Evolutionary conservation across 1,139 yeast species (phyloP).

Genomic region (Taiozyma onychis): DNA sequence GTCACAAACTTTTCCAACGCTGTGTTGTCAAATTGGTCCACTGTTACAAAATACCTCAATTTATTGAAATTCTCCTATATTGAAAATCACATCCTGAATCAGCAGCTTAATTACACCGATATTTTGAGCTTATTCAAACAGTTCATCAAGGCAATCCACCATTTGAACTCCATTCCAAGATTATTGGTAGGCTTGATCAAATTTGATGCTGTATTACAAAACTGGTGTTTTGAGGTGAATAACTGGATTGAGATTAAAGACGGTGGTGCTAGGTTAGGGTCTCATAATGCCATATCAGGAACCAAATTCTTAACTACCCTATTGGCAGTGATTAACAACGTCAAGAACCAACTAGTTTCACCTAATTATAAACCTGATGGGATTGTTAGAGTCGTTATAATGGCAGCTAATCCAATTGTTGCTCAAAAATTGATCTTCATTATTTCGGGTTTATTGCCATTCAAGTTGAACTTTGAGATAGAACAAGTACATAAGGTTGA

Average conservation of each 20-base stretch:
- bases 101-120: conserved; percentile 19
- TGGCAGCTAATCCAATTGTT: conserved; percentile 57
- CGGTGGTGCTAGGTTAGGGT: conserved; percentile 34
- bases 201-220: conserved; percentile 25
- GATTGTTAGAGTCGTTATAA: conserved; percentile 44
- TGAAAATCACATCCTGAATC: conserved; percentile 12
- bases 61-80: conserved; percentile 15
- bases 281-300: conserved; percentile 10
- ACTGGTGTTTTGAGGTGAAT: conserved; percentile 52
- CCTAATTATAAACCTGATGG: conserved; percentile 20
- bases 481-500: not conserved
- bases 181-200: conserved; percentile 27
- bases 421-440: conserved; percentile 55
- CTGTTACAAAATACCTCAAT: conserved; percentile 10
- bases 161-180: conserved; percentile 29
- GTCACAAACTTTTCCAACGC: conserved; percentile 8
- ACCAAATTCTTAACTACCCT: conserved; percentile 20
- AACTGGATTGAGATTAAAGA: conserved; percentile 63
- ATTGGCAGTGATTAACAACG: conserved; percentile 12
- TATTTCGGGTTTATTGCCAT: conserved; percentile 42
- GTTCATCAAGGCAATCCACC: conserved; percentile 26
- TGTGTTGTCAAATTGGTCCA: conserved; percentile 17
- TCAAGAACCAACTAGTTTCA: conserved; percentile 26
- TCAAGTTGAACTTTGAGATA: conserved; percentile 5
- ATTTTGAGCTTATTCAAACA: conserved; percentile 23